Base-by-base conservation (phyloP, 805 yeast species). In the Saccharomyces jurei region DNA sequence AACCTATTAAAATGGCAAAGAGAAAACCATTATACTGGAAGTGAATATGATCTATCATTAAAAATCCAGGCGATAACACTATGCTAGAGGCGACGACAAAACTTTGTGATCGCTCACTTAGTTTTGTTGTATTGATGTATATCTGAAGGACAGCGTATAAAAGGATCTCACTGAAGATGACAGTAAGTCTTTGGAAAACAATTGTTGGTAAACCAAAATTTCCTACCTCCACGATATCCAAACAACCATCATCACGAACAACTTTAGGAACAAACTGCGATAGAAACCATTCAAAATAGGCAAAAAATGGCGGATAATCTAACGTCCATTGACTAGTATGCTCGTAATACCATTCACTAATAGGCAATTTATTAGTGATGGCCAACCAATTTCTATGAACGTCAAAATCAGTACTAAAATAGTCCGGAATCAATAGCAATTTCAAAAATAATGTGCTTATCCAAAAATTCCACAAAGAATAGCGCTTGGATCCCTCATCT, bases 361-460 rank as follows among this genome's bases (percentile, higher is more conserved):
- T 50, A 0, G 97, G 97, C 21, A 91, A 71, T 4, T 77, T 77
- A 62, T 83, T 73, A 0, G 98, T 92, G 50, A 94, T 85, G 0
- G 99, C 96, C 22, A 94, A 77, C 99, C 99, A 94, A 66, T 94
- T 94, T 55, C 99, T 76, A 70, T 94, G 99, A 26, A 94, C 99
- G 67, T 94, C 99, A 63, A 94, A 92, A 69, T 94, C 99, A 0
- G 98, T 94, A 11, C 97, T 91, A 61, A 82, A 90, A 70, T 92
- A 94, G 0, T 92, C 89, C 6, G 87, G 84, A 52, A 82, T 79
- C n/a, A 87, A 72, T 25, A 87, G 73, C 10, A 84, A 67, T 59
- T 85, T 85, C 46, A 85, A 70, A 49, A 81, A 69, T 9, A 83
- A 73, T 0, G 83, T 75, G 3, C 87, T 86, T 9, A 84, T 79